Evolutionary conservation across 163 green algal genomes (phyloP), one percentile per base, ranked within the genome.

Genomic region (Prototheca cutis): DNA sequence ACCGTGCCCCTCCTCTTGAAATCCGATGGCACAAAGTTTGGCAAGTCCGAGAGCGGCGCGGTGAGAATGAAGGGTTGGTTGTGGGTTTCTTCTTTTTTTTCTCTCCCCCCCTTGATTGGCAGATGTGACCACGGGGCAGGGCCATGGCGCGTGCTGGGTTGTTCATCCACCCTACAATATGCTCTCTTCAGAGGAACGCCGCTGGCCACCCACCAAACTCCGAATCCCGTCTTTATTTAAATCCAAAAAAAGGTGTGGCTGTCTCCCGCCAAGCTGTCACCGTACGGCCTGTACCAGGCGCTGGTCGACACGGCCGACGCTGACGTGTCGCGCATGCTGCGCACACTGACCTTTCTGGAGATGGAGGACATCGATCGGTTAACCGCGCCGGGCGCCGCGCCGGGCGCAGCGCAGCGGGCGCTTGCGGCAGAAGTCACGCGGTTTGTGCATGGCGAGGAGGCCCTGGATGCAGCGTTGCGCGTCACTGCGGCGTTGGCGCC

Each of bases 231-330:
- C n/a, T n/a, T n/a, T n/a, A n/a, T n/a, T n/a, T n/a, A n/a, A 58
- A 45, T 40, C 42, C 42, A 1, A 17, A n/a, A 8, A 51, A 19
- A 42, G 48, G 29, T 34, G 39, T 87, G 72, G 66, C 68, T 96
- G 65, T 80, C 77, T 4, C 51, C 82, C 13, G 83, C 90, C n/a
- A 90, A 87, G 67, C 78, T 98, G 36, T 95, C 84, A 0, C 89
- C 93, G 18, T 99, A 96, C 82, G 88, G 95, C 70, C 96, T 99
- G 67, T 99, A 99, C 72, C 92, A 96, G 77, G 86, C 91, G 58
- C 78, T 98, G 10, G 87, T 95, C 55, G 71, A 70, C 21, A 90
- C 79, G 51, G 61, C 65, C 3, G 85, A 92, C 52, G 71, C 63
- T 24, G 85, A 93, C 63, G 81, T 91, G 27, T 58, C 80, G 47